These are phyloP conservation scores for Scleroderma bovista DNA, from an alignment of 768 basidiomycete species.

Conservation along the genomic window DNA sequence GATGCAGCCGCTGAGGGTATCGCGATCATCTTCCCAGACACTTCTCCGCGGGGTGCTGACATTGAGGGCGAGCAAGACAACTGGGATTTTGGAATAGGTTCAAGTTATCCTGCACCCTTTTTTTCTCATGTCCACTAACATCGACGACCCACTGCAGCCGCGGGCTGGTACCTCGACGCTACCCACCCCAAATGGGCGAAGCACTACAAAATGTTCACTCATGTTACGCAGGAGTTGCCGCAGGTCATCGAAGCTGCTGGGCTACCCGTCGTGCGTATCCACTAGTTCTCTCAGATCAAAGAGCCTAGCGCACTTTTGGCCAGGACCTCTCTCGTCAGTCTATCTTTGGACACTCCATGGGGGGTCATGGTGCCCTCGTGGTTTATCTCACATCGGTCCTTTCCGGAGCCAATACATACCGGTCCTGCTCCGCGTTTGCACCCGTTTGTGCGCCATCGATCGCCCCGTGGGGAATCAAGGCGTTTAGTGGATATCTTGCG, in stretches of 20 bases:
- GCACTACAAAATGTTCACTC: constrained; percentile 86
- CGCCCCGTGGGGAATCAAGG: constrained; percentile 89
- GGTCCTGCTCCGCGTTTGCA: constrained; percentile 85
- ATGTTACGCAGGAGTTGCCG: constrained; percentile 82
- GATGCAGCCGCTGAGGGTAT: constrained; percentile 82
- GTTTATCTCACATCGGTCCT: constrained; percentile 71
- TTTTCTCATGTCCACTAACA: background rate
- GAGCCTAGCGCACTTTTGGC: background rate
- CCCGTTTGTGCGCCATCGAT: constrained; percentile 82
- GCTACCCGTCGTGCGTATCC: constrained; percentile 64
- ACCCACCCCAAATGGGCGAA: constrained; percentile 66
- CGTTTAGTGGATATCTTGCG: constrained; percentile 79
- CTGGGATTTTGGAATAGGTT: constrained; percentile 90
- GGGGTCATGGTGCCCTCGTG: constrained; percentile 91
- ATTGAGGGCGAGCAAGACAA: constrained; percentile 72
- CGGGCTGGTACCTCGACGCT: constrained; percentile 95
- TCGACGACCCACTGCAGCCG: constrained; percentile 34
- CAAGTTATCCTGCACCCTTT: constrained; percentile 2
- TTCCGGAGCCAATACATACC: constrained; percentile 56
- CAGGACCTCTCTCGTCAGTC: constrained; percentile 83
- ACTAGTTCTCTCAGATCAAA: too few species aligned
- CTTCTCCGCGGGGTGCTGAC: constrained; percentile 88
- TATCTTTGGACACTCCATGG: constrained; percentile 97
- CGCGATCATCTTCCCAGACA: constrained; percentile 89
- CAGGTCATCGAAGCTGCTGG: constrained; percentile 65